Evolutionary conservation across 2,329 filamentous ascomycete species (phyloP), one percentile per base, ranked within the genome.

Genomic region (Fusarium dimerum): DNA sequence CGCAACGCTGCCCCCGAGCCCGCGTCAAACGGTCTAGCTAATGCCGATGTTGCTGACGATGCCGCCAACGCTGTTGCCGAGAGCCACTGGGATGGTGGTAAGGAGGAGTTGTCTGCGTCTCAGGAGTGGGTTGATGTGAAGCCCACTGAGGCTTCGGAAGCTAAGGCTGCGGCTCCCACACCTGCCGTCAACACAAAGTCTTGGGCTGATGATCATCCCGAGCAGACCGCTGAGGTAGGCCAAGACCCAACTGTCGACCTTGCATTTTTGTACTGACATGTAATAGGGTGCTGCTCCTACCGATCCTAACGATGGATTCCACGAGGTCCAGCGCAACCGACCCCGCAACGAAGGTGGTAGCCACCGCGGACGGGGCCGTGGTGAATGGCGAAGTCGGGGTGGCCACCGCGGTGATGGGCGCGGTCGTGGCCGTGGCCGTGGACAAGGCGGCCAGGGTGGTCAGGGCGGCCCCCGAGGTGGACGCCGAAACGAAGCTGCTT

Each of bases 151-250:
- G 81, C 86, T 43, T 75, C 83, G 47, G 91, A 95, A 77, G 87
- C 88, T 6, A 89, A 94, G 56, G 84, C 79, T 43, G 83, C 84
- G 38, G 47, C 55, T 47, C 51, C 85, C 43, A 84, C 83, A 7
- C 75, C 76, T 9, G 71, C 75, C 39, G 68, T 74, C 49, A 79
- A 80, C 64, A 78, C 78, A 30, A 85, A 88, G 67, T 91, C 86
- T 64, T 95, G 90, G 90, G 90, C 90, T 26, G 91, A 96, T 65
- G 89, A 94, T 55, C 83, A 89, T 62, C 83, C 87, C 16, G 83
- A 85, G 54, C 71, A 69, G 50, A 70, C 70, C 38, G 60, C 70
- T 30, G 74, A 77, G 67, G 78, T 81, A 68, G 61, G 75, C 66
- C 20, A 12, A 41, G 18, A 15, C 15, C 2, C 39, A 11, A 16